A percentile compares a stretch with the other conserved stretches of the same genome.
phyloP scores from a whole-genome alignment of 805 yeast genomes.

The Candida schatavii region DNA sequence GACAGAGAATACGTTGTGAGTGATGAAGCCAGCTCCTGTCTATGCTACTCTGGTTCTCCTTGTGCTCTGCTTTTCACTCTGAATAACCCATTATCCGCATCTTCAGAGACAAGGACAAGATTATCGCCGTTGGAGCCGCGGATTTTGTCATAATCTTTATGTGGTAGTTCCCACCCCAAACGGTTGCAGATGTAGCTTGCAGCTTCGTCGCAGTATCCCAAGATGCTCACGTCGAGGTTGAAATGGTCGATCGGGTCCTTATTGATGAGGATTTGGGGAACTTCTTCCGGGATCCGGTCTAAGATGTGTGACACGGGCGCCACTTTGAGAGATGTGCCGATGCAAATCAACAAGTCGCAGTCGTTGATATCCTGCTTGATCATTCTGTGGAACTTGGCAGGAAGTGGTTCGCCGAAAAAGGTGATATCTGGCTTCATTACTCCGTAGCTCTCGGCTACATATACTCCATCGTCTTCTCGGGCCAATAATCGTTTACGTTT shows the following conservation, averaged over 20 bases:
- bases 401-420: conserved; percentile 72
- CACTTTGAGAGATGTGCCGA: conserved; percentile 82
- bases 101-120: conserved; percentile 9
- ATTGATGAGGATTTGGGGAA: conserved; percentile 41
- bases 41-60: too few species aligned
- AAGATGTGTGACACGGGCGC: conserved; percentile 44
- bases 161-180: conserved; percentile 38
- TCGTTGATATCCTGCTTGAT: conserved; percentile 52
- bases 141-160: conserved; percentile 20
- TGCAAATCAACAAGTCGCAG: conserved; percentile 78
- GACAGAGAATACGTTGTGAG: too few species aligned
- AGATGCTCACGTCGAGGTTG: conserved; percentile 37
- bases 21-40: too few species aligned
- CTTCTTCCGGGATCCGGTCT: conserved; percentile 26
- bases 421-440: conserved; percentile 91
- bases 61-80: conserved; percentile 5
- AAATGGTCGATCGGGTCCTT: conserved; percentile 34
- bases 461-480: conserved; percentile 20
- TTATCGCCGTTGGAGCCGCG: conserved; percentile 13
- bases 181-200: conserved; percentile 31
- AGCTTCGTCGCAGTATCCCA: conserved; percentile 42
- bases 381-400: conserved; percentile 33
- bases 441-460: conserved; percentile 26
- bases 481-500: conserved; percentile 17
- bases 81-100: conserved; percentile 12